phyloP scores from a whole-genome alignment of 2,329 filamentous ascomycete species.

The Sclerotinia minor region DNA sequence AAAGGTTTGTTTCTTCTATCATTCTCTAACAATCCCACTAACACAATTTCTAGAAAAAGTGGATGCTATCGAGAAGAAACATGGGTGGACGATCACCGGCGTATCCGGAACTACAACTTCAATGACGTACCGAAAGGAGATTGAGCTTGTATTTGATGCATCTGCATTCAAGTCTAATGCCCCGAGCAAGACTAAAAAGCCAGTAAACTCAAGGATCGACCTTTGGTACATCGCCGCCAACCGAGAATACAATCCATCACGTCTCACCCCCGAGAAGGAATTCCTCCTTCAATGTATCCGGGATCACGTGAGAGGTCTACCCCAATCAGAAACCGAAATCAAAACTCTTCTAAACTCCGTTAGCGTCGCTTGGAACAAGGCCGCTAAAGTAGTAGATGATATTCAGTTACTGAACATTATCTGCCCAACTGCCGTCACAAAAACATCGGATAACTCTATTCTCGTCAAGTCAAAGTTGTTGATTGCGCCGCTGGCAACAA shows the following conservation, averaged over 20 bases:
- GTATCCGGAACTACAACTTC: constrained; percentile 64
- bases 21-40: constrained; percentile 37
- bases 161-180: constrained; percentile 54
- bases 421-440: constrained; percentile 64
- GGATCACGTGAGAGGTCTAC: constrained; percentile 63
- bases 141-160: constrained; percentile 72
- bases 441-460: constrained; percentile 65
- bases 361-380: constrained; percentile 65
- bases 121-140: constrained; percentile 70
- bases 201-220: constrained; percentile 58
- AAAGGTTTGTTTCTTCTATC: constrained; percentile 59
- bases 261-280: constrained; percentile 64
- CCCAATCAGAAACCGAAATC: constrained; percentile 58
- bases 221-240: constrained; percentile 67
- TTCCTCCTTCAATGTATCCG: constrained; percentile 75
- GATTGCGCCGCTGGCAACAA: constrained; percentile 64
- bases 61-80: constrained; percentile 61
- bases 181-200: constrained; percentile 28
- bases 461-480: constrained; percentile 62
- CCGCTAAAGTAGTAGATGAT: constrained; percentile 58
- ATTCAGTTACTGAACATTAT: constrained; percentile 61
- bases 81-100: constrained; percentile 72
- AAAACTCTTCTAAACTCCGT: constrained; percentile 60
- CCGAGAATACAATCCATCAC: constrained; percentile 53
- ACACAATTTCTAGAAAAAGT: constrained; percentile 60